Evolutionary conservation across 352 stramenopile genomes (phyloP), one percentile per base, ranked within the genome.

Genomic region (Phytophthora idaei): DNA sequence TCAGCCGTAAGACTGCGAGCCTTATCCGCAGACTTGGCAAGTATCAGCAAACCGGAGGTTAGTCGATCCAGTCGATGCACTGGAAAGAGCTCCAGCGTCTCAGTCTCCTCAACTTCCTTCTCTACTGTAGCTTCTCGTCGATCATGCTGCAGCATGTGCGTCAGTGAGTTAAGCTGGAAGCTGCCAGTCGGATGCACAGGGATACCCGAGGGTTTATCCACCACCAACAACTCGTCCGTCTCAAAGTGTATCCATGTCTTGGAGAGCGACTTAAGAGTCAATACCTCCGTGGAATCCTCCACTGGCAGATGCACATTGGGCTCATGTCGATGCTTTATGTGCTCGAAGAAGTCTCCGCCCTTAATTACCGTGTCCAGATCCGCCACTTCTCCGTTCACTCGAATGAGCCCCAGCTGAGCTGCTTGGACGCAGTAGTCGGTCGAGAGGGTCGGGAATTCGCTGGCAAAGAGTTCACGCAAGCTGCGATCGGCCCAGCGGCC

Each of bases 31-130:
- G 71, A 74, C 44, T 88, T 92, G 60, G 78, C 76, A 7, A 92
- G 69, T 14, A 92, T 55, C 31, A 90, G 42, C 27, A 92, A 61
- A 4, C 83, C 83, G 0, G 91, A 98, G 21, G 96, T 99, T 10
- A 99, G 72, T 55, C 93, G 83, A 83, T 99, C 96, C 15, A 99
- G 71, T 21, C 96, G 94, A 79, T 99, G 94, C 44, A 98, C 90
- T 8, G 92, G 75, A 42, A 87, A 82, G 21, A 95, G 67, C 60
- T 81, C 53, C 2, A 75, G 54, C n/a, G 69, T 44, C 17, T 76
- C 31, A 21, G 36, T 53, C 14, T 85, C 67, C 17, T 76, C 31
- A 21, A 31, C 56, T 14, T 85, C 67, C 27, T 57, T 36, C 7
- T 62, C 34, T 11, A 5, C 65, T 55, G 31, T 10, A 28, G 14